phyloP scores from a whole-genome alignment of 495 filamentous ascomycete species.

The Penicillium canescens region DNA sequence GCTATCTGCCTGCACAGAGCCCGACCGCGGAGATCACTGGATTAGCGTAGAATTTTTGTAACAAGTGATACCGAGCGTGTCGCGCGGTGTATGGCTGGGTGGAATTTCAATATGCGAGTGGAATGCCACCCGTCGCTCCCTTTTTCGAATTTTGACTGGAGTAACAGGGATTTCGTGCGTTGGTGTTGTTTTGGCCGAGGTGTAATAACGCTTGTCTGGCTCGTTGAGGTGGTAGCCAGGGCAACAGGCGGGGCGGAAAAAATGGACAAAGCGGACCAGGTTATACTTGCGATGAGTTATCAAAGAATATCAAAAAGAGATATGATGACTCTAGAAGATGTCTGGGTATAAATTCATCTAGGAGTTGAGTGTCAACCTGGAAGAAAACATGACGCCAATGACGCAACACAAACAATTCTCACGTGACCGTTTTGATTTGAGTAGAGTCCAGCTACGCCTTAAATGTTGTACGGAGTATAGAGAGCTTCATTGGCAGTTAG shows the following conservation, averaged over 20 bases:
- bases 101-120: slow-evolving; percentile 9
- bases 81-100: slow-evolving; percentile 10
- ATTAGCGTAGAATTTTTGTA: neutral
- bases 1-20: slow-evolving; percentile 1
- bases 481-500: no score
- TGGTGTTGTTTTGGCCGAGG: slow-evolving; percentile 25
- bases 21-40: slow-evolving; percentile 1
- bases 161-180: slow-evolving; percentile 10
- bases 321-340: no score
- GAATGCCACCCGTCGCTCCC: slow-evolving; percentile 24
- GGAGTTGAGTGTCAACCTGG: no score
- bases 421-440: no score
- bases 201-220: slow-evolving; percentile 26
- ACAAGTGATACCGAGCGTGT: neutral
- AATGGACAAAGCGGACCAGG: neutral
- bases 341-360: no score
- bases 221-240: slow-evolving; percentile 35
- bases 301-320: neutral
- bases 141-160: slow-evolving; percentile 19
- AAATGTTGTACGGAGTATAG: no score
- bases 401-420: no score
- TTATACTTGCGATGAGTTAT: neutral
- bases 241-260: slow-evolving; percentile 36
- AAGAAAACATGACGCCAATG: no score
- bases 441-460: no score